phyloP scores from a whole-genome alignment of 345 rosid species.

The Firmiana major region DNA sequence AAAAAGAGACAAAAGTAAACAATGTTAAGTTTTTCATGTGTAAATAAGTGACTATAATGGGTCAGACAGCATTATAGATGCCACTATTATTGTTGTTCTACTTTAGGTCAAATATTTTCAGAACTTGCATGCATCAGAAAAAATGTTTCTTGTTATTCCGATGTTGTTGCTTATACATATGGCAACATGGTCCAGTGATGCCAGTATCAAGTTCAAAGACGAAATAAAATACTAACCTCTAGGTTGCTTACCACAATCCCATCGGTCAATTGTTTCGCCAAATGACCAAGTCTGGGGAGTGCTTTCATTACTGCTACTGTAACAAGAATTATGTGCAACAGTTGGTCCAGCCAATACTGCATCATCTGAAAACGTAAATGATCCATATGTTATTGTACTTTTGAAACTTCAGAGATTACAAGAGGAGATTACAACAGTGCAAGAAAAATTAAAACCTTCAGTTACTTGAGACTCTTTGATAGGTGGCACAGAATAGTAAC shows the following conservation, averaged over 20 bases:
- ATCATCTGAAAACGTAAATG: conserved; percentile 28
- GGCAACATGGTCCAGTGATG: conserved; percentile 4
- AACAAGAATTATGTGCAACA: conserved; percentile 25
- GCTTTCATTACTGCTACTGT: conserved; percentile 48
- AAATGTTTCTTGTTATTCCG: not conserved
- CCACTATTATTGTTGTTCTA: not conserved
- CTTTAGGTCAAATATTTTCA: not conserved
- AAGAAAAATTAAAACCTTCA: conserved; percentile 36
- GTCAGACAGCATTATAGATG: not conserved
- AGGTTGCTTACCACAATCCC: conserved; percentile 26
- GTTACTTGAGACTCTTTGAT: conserved; percentile 28
- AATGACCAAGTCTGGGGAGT: conserved; percentile 33
- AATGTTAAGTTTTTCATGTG: not conserved
- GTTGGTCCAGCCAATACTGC: conserved; percentile 22
- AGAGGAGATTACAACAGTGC: not conserved
- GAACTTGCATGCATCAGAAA: not conserved
- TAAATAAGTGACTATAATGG: not conserved
- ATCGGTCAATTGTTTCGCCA: conserved; percentile 27
- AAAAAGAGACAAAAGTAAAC: not conserved
- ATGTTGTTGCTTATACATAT: not conserved
- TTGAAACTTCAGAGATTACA: not conserved
- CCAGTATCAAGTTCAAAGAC: conserved; percentile 1
- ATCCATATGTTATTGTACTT: not conserved
- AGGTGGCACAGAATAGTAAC: conserved; percentile 32
- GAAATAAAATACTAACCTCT: conserved; percentile 38